phyloP scores from a whole-genome alignment of 331 rosid species.

The Phaseolus coccineus region DNA sequence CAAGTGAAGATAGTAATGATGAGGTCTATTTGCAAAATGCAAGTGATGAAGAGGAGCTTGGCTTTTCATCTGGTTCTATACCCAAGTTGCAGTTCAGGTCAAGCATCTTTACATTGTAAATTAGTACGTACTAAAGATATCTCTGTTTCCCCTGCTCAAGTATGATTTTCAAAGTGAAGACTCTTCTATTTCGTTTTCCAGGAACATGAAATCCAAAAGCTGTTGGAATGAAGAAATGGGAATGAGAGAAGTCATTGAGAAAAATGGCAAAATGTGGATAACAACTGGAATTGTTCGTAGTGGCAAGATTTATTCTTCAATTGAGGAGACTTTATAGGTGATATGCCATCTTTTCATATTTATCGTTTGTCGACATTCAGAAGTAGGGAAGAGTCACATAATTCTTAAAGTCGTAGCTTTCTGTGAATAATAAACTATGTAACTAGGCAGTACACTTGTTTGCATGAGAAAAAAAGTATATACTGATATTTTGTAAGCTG shows the following conservation, averaged over 20 bases:
- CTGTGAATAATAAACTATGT: neutral
- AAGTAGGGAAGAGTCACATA: neutral
- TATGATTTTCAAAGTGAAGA: neutral
- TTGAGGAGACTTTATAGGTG: constrained; percentile 88
- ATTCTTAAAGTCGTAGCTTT: constrained; percentile 1
- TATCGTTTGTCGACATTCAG: neutral
- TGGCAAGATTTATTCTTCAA: constrained; percentile 68
- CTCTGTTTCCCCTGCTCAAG: constrained; percentile 2
- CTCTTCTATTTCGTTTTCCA: constrained; percentile 37
- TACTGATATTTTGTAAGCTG: neutral
- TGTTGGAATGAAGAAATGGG: constrained; percentile 67
- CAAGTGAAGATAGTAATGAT: constrained; percentile 49
- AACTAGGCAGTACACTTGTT: constrained; percentile 12
- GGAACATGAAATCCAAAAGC: constrained; percentile 62
- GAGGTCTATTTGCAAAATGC: constrained; percentile 50
- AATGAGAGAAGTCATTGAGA: constrained; percentile 75
- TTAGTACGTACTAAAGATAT: neutral
- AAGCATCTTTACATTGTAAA: neutral
- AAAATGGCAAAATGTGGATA: constrained; percentile 72
- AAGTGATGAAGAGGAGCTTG: constrained; percentile 56
- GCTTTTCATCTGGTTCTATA: constrained; percentile 39
- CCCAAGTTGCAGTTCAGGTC: constrained; percentile 23
- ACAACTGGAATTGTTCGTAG: constrained; percentile 76
- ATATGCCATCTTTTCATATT: constrained; percentile 33
- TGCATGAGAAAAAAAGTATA: neutral